Evolutionary conservation across 352 stramenopile species (phyloP).

Genomic region (Thalassiosira ordinaria): DNA sequence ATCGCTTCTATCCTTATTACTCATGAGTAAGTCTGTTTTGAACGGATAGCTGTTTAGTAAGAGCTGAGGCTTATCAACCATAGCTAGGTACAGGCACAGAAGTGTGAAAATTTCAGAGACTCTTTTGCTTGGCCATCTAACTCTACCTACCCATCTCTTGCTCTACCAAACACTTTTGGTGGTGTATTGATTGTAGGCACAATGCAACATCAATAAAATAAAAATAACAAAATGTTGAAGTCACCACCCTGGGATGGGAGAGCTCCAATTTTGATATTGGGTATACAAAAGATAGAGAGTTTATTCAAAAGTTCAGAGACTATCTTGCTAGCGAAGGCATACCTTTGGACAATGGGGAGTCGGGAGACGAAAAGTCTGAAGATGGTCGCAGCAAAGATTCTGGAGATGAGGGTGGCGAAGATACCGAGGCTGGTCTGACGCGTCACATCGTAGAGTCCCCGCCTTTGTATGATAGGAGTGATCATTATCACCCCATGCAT

Average conservation of each 20-base stretch:
- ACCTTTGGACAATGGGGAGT: neutral
- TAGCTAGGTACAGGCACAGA: too few species aligned
- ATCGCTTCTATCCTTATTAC: too few species aligned
- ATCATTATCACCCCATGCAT: conserved; percentile 4
- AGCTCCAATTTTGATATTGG: neutral
- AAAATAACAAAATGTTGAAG: too few species aligned
- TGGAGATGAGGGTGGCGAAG: neutral
- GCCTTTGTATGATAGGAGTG: conserved; percentile 1
- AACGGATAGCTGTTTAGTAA: too few species aligned
- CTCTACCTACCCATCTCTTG: too few species aligned
- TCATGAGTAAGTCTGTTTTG: too few species aligned
- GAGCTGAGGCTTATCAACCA: too few species aligned
- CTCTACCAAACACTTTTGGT: too few species aligned
- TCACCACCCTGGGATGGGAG: conserved; percentile 11
- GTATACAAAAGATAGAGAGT: conserved; percentile 5
- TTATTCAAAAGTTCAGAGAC: neutral
- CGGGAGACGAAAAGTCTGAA: neutral
- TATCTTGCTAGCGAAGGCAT: neutral
- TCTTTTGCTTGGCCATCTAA: too few species aligned
- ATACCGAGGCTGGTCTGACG: neutral
- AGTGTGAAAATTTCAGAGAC: too few species aligned
- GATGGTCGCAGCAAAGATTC: neutral
- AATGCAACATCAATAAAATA: too few species aligned
- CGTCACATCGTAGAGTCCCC: neutral
- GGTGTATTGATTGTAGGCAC: too few species aligned